Conservation (phyloP, 1,139 yeast genomes). For the Candida tetrigidarum region DNA sequence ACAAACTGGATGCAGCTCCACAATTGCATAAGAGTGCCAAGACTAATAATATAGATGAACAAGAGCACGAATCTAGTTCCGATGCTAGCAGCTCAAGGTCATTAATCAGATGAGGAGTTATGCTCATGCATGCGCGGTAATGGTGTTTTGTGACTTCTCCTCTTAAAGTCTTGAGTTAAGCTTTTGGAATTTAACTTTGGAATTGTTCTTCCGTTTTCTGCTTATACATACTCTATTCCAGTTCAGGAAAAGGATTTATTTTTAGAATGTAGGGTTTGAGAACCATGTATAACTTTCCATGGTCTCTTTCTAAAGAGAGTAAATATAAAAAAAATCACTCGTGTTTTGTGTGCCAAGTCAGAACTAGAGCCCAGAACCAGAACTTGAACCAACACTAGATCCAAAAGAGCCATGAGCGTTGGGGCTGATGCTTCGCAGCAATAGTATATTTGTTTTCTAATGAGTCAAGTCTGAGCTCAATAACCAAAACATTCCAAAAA, state of each 20-base stretch:
- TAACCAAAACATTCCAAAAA: too few species aligned
- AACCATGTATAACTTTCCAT: too few species aligned
- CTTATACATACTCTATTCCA: too few species aligned
- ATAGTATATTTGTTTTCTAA: too few species aligned
- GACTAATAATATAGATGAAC: slow-evolving; percentile 14
- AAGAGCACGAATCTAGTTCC: slow-evolving; percentile 12
- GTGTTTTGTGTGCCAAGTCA: background rate
- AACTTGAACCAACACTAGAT: background rate
- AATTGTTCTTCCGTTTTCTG: too few species aligned
- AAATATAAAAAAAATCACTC: background rate
- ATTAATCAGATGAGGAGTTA: slow-evolving; percentile 6
- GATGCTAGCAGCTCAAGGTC: slow-evolving; percentile 13
- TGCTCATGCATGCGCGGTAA: too few species aligned
- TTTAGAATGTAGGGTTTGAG: background rate
- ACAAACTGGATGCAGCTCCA: slow-evolving; percentile 7
- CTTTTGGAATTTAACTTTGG: too few species aligned
- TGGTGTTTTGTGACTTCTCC: too few species aligned
- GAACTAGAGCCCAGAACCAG: too few species aligned
- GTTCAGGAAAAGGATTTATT: background rate
- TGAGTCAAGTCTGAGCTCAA: background rate
- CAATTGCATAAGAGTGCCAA: too few species aligned
- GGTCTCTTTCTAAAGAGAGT: background rate
- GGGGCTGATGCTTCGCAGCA: background rate
- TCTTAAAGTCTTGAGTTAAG: too few species aligned
- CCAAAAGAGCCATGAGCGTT: background rate